Percentiles rank a stretch among this genome's conserved stretches.
These are phyloP conservation scores for Suillus plorans DNA, from an alignment of 768 basidiomycete genomes.

Conservation along the genomic window DNA sequence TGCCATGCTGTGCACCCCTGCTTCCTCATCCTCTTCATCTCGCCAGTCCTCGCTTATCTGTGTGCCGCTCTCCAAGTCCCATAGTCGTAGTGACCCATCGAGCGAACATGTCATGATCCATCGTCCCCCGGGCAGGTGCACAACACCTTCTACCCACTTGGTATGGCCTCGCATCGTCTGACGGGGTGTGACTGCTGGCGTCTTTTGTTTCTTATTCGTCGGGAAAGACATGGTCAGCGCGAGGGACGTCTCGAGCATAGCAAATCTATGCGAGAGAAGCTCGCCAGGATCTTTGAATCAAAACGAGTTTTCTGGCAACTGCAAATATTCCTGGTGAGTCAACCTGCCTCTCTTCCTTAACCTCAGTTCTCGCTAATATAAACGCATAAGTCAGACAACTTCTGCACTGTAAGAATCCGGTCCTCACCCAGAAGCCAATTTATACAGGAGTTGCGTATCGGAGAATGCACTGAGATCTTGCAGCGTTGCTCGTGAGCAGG, in stretches of 20 bases:
- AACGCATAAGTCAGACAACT: too few species aligned
- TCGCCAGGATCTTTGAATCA: not conserved
- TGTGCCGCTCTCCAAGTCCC: not conserved
- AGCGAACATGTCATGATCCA: not conserved
- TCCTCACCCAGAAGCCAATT: too few species aligned
- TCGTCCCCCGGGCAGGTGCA: not conserved
- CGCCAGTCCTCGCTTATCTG: not conserved
- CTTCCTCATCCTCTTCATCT: not conserved
- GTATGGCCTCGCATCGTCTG: not conserved
- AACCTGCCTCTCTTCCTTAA: not conserved
- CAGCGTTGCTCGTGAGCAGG: not conserved
- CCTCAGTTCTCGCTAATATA: not conserved
- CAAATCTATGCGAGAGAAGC: not conserved
- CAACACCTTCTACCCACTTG: not conserved
- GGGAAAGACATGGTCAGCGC: not conserved
- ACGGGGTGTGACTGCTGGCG: too few species aligned
- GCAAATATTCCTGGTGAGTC: not conserved
- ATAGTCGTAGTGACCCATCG: not conserved
- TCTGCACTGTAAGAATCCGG: too few species aligned
- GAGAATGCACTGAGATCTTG: not conserved
- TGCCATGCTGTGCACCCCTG: not conserved
- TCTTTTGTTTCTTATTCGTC: not conserved
- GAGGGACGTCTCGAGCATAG: not conserved
- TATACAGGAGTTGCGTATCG: not conserved
- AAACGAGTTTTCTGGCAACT: not conserved